These are phyloP conservation scores for Blastobotrys ciferrii DNA, from an alignment of 1,139 yeast genomes.

Conservation along the genomic window DNA sequence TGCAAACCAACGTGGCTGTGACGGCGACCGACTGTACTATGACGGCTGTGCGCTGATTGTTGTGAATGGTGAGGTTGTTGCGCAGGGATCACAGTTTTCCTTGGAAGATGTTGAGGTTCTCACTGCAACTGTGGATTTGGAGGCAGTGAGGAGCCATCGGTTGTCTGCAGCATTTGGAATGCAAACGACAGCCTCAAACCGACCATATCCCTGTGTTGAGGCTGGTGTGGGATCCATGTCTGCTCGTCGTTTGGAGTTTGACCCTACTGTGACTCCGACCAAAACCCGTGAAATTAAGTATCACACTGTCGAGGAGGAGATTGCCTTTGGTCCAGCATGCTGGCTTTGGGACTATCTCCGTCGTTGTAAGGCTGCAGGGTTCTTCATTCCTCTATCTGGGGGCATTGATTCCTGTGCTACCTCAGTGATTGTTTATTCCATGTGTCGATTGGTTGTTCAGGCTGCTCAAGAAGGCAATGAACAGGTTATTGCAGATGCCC, in stretches of 20 bases:
- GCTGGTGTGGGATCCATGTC: slow-evolving; percentile 20
- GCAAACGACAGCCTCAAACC: slow-evolving; percentile 53
- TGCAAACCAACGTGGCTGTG: slow-evolving; percentile 96
- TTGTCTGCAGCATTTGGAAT: slow-evolving; percentile 68
- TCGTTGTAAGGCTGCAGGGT: slow-evolving; percentile 86
- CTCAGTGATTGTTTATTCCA: slow-evolving; percentile 87
- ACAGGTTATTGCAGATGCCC: slow-evolving; percentile 75
- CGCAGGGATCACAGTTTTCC: slow-evolving; percentile 90
- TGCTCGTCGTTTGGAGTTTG: slow-evolving; percentile 46
- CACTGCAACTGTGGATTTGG: slow-evolving; percentile 89
- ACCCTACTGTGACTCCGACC: slow-evolving; percentile 66
- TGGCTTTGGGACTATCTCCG: slow-evolving; percentile 98
- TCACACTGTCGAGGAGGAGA: slow-evolving; percentile 89
- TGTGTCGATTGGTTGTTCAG: slow-evolving; percentile 80
- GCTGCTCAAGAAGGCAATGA: slow-evolving; percentile 64
- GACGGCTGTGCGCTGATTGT: slow-evolving; percentile 97
- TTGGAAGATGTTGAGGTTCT: slow-evolving; percentile 89
- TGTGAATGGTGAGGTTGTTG: slow-evolving; percentile 85
- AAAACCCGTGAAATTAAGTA: slow-evolving; percentile 48
- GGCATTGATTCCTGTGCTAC: slow-evolving; percentile 99
- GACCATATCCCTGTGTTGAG: slow-evolving; percentile 56
- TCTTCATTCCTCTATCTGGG: slow-evolving; percentile 88
- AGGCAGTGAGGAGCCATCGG: slow-evolving; percentile 83
- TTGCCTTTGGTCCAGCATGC: slow-evolving; percentile 97
- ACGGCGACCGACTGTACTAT: slow-evolving; percentile 93